Base-by-base conservation (phyloP, 495 filamentous ascomycete species). In the Beverwykella pulmonaria region DNA sequence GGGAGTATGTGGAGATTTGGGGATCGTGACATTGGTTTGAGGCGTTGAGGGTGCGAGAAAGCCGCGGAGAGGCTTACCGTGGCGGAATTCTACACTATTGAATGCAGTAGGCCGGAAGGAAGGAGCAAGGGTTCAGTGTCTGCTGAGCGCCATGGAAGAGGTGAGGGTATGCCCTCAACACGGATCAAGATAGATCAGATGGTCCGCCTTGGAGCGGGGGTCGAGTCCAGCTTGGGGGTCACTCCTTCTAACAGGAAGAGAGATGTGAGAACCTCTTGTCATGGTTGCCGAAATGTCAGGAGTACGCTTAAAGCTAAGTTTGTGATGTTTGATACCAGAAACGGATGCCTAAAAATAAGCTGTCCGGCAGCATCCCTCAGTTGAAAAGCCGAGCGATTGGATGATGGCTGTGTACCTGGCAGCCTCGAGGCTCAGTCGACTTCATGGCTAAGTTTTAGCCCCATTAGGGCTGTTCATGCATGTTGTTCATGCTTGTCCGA, bases 31-130 rank as follows among this genome's bases (percentile, higher is more conserved):
- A 29, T 5, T 23, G 20, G 26, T 48, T 65, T 36, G 41, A 52
- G 30, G 25, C 20, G 25, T 58, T 34, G 20, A 26, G 20, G 12
- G 46, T 39, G 39, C 7, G 29, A 23, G 23, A 12, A 27, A 19
- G 15, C 17, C 8, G 10, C 23, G n/a, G 15, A 25, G 48, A 36
- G 62, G 62, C 54, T 59, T 65, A 46, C 62, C 59, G 53, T 65
- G 52, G 54, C 52, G 34, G n/a, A 22, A 19, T 17, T 60, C 48
- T 23, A 46, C 53, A 32, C 63, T 66, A 66, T 66, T 54, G 63
- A 34, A 66, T 60, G 63, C 48, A 58, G 55, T 19, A 30, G 54
- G n/a, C 36, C 41, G 39, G 41, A 52, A 59, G 14, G 29, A 44
- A 19, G n/a, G 48, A 44, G n/a, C 48, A 30, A 20, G 26, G 48